These are phyloP conservation scores for Centella asiatica DNA, from an alignment of 129 eudicot species.

Conservation along the genomic window DNA sequence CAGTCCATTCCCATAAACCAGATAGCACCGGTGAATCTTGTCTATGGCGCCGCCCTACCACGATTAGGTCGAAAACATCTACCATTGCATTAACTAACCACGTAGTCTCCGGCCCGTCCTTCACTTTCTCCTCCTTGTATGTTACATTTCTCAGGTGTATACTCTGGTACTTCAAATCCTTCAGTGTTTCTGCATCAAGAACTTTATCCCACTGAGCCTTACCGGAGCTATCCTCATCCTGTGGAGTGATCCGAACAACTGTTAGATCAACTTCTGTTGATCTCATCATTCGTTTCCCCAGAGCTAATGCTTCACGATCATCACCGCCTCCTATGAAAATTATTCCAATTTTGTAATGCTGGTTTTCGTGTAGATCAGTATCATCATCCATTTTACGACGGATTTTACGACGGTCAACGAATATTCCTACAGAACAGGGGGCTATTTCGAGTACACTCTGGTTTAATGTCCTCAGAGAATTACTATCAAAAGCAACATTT, in stretches of 20 bases:
- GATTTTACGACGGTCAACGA: conserved; percentile 36
- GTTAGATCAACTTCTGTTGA: conserved; percentile 24
- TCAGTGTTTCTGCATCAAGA: conserved; percentile 30
- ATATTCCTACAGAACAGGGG: conserved; percentile 47
- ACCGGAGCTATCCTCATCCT: conserved; percentile 15
- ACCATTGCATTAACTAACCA: conserved; percentile 21
- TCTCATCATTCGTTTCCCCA: conserved; percentile 33
- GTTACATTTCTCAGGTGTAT: conserved; percentile 16
- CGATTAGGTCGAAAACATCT: conserved; percentile 30
- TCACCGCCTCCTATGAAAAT: conserved; percentile 44
- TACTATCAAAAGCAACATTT: conserved; percentile 21
- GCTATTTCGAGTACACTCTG: conserved; percentile 27
- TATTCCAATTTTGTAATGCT: conserved; percentile 18
- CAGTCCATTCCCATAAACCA: conserved; percentile 37
- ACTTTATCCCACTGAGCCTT: conserved; percentile 32
- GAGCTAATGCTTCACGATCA: conserved; percentile 46
- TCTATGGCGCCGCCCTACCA: conserved; percentile 34
- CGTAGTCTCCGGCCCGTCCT: conserved; percentile 41
- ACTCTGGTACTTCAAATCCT: conserved; percentile 24
- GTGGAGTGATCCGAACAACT: conserved; percentile 25
- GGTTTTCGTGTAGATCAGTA: neutral
- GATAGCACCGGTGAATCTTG: conserved; percentile 22
- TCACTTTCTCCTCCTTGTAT: conserved; percentile 32
- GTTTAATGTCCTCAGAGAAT: conserved; percentile 25
- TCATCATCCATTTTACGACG: too few relatives aligned